Conservation (phyloP, 2,329 filamentous ascomycete species). For the Sporothrix phasma region DNA sequence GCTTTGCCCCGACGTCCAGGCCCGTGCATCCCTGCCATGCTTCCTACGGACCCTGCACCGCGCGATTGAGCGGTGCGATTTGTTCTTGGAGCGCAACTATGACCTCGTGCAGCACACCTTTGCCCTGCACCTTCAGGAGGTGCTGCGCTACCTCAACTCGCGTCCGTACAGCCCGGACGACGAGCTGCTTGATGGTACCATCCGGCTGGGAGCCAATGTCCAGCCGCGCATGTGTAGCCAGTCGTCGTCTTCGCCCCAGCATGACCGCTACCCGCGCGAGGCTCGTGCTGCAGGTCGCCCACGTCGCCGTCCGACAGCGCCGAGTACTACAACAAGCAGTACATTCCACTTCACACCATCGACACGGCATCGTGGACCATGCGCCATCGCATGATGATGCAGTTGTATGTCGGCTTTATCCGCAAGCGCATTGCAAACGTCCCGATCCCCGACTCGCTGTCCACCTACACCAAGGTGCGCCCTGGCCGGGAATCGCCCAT, state of each 20-base stretch:
- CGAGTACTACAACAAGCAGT: slow-evolving; percentile 3
- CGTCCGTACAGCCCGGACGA: slow-evolving; percentile 23
- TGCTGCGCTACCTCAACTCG: slow-evolving; percentile 37
- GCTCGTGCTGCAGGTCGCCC: not conserved
- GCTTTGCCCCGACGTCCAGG: not conserved
- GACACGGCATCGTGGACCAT: slow-evolving; percentile 37
- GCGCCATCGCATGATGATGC: slow-evolving; percentile 41
- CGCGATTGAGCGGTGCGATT: slow-evolving; percentile 34
- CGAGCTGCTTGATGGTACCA: slow-evolving; percentile 10
- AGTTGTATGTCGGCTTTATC: slow-evolving; percentile 41
- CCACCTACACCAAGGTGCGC: not conserved
- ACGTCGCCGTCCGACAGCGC: slow-evolving; percentile 11
- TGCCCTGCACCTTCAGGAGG: slow-evolving; percentile 39
- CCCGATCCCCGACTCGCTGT: slow-evolving; percentile 18
- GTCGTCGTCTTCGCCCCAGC: not conserved
- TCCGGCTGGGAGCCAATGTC: not conserved
- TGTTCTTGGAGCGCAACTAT: slow-evolving; percentile 27
- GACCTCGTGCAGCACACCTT: slow-evolving; percentile 36
- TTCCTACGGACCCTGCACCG: slow-evolving; percentile 32
- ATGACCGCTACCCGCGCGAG: slow-evolving; percentile 14
- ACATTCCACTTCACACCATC: slow-evolving; percentile 34
- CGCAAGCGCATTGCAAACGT: slow-evolving; percentile 28
- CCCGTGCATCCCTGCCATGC: slow-evolving; percentile 24
- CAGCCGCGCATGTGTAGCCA: not conserved
- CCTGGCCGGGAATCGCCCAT: not conserved